Conservation (phyloP, 2,329 filamentous ascomycete species). For the Colletotrichum sp. region DNA sequence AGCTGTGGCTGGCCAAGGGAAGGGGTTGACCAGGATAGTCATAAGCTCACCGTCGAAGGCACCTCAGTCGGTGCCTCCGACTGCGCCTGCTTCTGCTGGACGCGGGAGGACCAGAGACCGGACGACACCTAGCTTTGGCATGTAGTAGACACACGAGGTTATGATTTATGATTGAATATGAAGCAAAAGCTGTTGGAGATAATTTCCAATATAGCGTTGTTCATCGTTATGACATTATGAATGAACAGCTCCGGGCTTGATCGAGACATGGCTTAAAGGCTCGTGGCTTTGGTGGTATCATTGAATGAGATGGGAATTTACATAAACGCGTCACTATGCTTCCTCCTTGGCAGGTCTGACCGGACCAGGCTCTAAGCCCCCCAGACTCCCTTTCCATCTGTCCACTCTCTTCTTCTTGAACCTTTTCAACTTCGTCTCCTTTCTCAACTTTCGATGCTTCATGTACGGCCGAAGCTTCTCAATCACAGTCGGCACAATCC, state of each 20-base stretch:
- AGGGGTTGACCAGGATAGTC: slow-evolving; percentile 8
- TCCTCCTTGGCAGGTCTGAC: background rate
- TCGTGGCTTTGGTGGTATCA: background rate
- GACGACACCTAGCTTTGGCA: background rate
- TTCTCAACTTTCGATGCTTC: background rate
- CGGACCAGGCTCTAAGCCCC: background rate
- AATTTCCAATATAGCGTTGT: background rate
- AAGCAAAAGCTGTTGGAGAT: background rate
- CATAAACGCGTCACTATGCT: background rate
- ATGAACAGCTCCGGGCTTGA: background rate
- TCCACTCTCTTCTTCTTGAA: background rate
- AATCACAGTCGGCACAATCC: background rate
- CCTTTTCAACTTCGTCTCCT: background rate
- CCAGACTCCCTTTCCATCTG: background rate
- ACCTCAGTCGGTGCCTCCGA: too few species aligned
- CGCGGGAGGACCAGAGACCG: background rate
- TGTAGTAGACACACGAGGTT: background rate
- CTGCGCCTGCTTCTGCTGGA: background rate
- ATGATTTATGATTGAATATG: background rate
- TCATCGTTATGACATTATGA: fast-evolving
- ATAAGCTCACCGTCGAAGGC: background rate
- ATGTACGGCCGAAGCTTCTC: background rate
- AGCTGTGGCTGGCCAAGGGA: slow-evolving; percentile 34
- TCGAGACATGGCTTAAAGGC: background rate
- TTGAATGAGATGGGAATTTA: background rate